Conservation (phyloP, 192 early-diverging fungal genomes). For the Backusella australiensis region DNA sequence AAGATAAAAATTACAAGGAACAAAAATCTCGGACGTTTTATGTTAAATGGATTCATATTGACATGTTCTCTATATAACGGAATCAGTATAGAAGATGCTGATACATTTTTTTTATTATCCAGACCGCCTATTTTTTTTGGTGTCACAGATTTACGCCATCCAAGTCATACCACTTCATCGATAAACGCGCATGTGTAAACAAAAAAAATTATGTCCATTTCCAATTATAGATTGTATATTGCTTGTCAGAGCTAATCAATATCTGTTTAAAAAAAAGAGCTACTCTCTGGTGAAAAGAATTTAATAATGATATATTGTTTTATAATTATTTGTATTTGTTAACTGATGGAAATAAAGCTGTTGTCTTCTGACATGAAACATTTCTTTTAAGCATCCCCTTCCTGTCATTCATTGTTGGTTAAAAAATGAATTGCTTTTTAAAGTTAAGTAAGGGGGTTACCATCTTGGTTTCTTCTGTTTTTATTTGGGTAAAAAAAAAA, state of each 20-base stretch:
- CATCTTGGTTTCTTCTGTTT: not conserved
- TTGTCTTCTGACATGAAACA: not conserved
- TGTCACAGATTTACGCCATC: not conserved
- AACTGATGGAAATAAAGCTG: not conserved
- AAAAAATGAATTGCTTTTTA: not conserved
- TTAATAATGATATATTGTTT: no score
- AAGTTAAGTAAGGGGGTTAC: not conserved
- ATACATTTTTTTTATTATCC: not conserved
- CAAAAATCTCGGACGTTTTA: no score
- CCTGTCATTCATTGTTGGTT: not conserved
- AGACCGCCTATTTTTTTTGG: not conserved
- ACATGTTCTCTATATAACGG: not conserved
- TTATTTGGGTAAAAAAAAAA: not conserved
- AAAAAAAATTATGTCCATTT: not conserved
- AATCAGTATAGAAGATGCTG: not conserved
- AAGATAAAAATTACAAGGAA: no score
- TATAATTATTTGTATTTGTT: no score
- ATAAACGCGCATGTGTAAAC: not conserved
- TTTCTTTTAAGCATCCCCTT: not conserved
- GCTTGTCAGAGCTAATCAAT: not conserved
- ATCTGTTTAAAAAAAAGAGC: no score
- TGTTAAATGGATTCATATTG: no score
- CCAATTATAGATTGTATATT: not conserved
- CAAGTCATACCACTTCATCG: not conserved
- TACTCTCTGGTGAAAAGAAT: no score